Percentiles rank a stretch among this genome's conserved stretches.
These are phyloP conservation scores for Pichia rugopelliculosa DNA, from an alignment of 805 yeast species.

Conservation along the genomic window DNA sequence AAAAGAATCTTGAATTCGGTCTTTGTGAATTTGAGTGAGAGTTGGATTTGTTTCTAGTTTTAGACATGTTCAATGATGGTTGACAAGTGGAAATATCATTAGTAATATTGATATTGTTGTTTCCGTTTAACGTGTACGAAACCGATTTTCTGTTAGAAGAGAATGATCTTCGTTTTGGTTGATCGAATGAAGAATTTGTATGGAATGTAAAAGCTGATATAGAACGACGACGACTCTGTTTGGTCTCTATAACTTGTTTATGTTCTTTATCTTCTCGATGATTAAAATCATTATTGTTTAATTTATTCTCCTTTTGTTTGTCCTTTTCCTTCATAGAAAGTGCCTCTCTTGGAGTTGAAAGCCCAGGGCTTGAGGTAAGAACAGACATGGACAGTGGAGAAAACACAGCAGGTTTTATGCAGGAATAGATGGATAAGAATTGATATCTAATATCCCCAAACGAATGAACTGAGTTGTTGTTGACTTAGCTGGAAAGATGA, in stretches of 20 bases:
- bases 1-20: conserved; percentile 5
- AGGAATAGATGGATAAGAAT: not conserved
- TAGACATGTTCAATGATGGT: not conserved
- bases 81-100: not conserved
- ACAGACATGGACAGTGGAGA: not conserved
- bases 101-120: not conserved
- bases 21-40: not conserved
- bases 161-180: conserved; percentile 6
- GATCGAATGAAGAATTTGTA: conserved; percentile 5
- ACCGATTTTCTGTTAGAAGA: conserved; percentile 4
- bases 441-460: not conserved
- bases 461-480: too few species aligned
- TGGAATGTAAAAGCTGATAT: conserved; percentile 4
- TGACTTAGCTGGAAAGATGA: too few species aligned
- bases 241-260: not conserved
- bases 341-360: not conserved
- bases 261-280: not conserved
- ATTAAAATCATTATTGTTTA: not conserved
- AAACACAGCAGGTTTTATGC: not conserved
- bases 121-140: not conserved
- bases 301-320: not conserved
- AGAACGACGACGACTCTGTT: conserved; percentile 6
- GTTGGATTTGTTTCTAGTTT: not conserved
- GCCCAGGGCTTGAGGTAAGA: not conserved
- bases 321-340: not conserved